Conservation (phyloP, 306 rosid species). For the Erythrophleum fordii region DNA sequence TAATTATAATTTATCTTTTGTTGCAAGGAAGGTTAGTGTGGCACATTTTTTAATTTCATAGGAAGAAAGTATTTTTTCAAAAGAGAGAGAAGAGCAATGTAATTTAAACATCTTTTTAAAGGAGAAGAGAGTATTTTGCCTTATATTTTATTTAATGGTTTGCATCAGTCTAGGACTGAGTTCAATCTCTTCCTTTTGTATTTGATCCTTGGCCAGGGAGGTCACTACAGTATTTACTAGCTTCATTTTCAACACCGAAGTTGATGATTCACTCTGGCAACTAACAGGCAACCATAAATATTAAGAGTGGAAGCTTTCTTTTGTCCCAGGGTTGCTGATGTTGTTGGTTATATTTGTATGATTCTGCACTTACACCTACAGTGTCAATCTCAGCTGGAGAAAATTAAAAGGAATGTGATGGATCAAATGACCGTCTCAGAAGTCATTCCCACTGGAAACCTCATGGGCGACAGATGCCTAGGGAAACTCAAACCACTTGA, state of each 20-base stretch:
- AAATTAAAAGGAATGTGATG: slow-evolving; percentile 19
- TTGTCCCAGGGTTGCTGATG: slow-evolving; percentile 5
- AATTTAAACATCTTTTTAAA: background rate
- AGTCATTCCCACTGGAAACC: background rate
- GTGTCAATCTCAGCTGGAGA: slow-evolving; percentile 2
- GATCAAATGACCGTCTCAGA: slow-evolving; percentile 19
- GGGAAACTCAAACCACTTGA: background rate
- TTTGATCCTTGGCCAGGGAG: slow-evolving; percentile 49
- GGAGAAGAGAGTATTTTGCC: background rate
- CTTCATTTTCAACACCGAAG: slow-evolving; percentile 74
- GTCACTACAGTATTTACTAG: slow-evolving; percentile 69
- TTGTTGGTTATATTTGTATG: background rate
- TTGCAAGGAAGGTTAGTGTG: background rate
- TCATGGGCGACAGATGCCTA: background rate
- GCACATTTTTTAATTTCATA: too few relatives aligned
- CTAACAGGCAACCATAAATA: background rate
- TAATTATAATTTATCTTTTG: too few relatives aligned
- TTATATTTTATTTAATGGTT: background rate
- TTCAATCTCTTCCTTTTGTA: slow-evolving; percentile 29
- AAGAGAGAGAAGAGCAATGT: background rate
- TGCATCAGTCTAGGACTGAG: slow-evolving; percentile 22
- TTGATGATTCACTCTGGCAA: slow-evolving; percentile 59
- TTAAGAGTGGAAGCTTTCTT: slow-evolving; percentile 14
- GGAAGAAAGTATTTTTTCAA: background rate
- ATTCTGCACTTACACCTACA: slow-evolving; percentile 9